Percentiles rank a stretch among this genome's conserved stretches.
These are phyloP conservation scores for Babesia ovata DNA, from an alignment of 169 alveolate species.

Conservation along the genomic window DNA sequence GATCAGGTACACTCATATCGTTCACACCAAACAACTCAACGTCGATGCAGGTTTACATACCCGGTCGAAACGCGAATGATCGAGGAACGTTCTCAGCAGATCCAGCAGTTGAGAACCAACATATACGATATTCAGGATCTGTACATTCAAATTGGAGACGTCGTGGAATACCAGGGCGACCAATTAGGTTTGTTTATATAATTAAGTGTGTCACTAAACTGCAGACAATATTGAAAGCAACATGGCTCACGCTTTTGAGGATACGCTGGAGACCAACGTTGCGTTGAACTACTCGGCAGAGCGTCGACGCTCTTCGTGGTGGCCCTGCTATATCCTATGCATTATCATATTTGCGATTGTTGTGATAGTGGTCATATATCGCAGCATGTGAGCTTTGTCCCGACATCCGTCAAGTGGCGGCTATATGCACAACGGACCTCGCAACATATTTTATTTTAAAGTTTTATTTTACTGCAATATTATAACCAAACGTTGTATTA, in stretches of 20 bases:
- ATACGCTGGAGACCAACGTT: conserved; percentile 46
- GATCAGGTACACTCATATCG: background rate
- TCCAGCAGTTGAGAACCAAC: conserved; percentile 38
- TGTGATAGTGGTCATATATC: conserved; percentile 3
- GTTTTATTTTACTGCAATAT: too few species aligned
- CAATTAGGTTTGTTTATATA: conserved; percentile 42
- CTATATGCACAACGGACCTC: too few species aligned
- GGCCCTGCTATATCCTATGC: background rate
- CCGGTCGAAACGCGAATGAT: conserved; percentile 49
- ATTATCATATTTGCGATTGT: background rate
- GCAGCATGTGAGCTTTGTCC: background rate
- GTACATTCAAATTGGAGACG: conserved; percentile 67
- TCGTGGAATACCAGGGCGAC: conserved; percentile 66
- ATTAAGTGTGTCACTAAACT: background rate
- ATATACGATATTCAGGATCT: conserved; percentile 65
- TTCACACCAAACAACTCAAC: background rate
- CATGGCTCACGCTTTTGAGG: conserved; percentile 46
- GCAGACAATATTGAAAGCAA: conserved; percentile 60
- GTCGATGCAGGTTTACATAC: conserved; percentile 11
- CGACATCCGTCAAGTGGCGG: too few species aligned
- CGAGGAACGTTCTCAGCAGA: conserved; percentile 64
- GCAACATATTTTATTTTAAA: too few species aligned
- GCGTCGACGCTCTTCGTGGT: conserved; percentile 7
- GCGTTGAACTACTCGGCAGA: conserved; percentile 24
- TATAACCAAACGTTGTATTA: too few species aligned